Evolutionary conservation across 495 filamentous ascomycete species (phyloP), one percentile per base, ranked within the genome.

Genomic region (Neurospora tetrasperma): DNA sequence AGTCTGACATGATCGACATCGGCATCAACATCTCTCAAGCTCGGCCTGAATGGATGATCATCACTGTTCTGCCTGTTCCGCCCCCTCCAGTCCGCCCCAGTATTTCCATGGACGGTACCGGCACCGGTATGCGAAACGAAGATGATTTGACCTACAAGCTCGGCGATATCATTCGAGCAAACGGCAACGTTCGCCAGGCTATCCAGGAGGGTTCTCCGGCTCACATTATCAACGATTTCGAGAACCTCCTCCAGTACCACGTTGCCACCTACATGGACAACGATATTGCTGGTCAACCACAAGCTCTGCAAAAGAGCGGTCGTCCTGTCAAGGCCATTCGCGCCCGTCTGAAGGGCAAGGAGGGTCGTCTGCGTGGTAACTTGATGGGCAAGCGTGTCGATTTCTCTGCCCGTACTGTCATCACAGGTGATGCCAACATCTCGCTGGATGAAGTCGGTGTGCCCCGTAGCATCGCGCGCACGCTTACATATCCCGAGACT

Each of bases 201-300:
- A 90, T 96, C 73, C 87, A 90, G 62, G 93, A 97, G 80, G 94
- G 95, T 48, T 93, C 95, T 5, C 94, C 96, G 0, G 89, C 90
- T 70, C 96, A 98, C 83, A 90, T 98, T 46, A 87, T 92, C 41
- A 89, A 88, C 40, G 96, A 99, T 75, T 98, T 97, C 71, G 92
- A 97, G 81, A 88, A 89, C 71, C 84, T 99, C 9, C 83, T 99
- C n/a, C 96, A 99, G 76, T 99, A 96, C 80, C 96, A 99, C 78
- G 94, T 98, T 62, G 96, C 96, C 10, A 99, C 96, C 8, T 95
- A 97, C 83, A 99, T 99, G 96, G 96, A 98, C 79, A 99, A 99
- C 77, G 94, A 98, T 78, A 97, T 97, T 80, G 96, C 96, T 71
- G 95, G 95, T 68, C 92, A 96, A 74, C 96, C 96, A 0, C 95